Percentiles rank a stretch among this genome's conserved stretches.
phyloP scores from a whole-genome alignment of 352 stramenopile genomes.

The Phytophthora pseudosyringae region DNA sequence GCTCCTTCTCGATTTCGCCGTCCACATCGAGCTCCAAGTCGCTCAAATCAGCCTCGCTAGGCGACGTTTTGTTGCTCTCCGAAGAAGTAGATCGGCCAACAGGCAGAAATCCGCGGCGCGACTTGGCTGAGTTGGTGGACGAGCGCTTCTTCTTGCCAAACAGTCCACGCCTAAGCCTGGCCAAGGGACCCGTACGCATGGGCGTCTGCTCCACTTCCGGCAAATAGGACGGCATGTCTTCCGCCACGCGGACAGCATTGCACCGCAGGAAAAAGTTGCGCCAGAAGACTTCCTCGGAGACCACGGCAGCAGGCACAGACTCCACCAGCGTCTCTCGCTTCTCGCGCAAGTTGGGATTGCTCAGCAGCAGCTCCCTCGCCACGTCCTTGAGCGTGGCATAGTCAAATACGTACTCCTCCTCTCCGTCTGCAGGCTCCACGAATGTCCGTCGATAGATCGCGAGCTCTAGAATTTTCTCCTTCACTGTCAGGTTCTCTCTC shows the following conservation, averaged over 20 bases:
- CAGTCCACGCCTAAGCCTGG: slow-evolving; percentile 57
- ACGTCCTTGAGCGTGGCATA: slow-evolving; percentile 59
- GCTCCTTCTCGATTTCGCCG: slow-evolving; percentile 76
- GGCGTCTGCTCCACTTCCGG: slow-evolving; percentile 39
- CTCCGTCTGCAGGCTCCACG: slow-evolving; percentile 57
- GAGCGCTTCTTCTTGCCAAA: slow-evolving; percentile 53
- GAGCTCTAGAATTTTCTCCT: slow-evolving; percentile 66
- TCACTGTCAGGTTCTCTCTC: slow-evolving; percentile 45
- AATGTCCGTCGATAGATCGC: slow-evolving; percentile 71
- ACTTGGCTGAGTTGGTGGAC: slow-evolving; percentile 39
- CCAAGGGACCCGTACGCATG: slow-evolving; percentile 40
- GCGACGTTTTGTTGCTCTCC: slow-evolving; percentile 35
- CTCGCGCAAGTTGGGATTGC: slow-evolving; percentile 68
- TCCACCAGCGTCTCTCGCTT: slow-evolving; percentile 59
- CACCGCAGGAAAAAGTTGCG: slow-evolving; percentile 78
- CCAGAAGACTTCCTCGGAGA: slow-evolving; percentile 69
- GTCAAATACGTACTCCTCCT: slow-evolving; percentile 72
- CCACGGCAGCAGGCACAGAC: slow-evolving; percentile 34
- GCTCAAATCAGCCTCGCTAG: slow-evolving; percentile 49
- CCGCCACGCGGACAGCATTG: slow-evolving; percentile 53
- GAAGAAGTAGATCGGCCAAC: slow-evolving; percentile 31
- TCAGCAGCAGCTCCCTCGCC: slow-evolving; percentile 52
- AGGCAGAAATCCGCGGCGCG: slow-evolving; percentile 45
- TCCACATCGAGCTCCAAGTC: slow-evolving; percentile 71
- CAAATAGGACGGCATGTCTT: slow-evolving; percentile 55